Conservation (phyloP, 2,329 filamentous ascomycete genomes). For the Capronia americana region DNA sequence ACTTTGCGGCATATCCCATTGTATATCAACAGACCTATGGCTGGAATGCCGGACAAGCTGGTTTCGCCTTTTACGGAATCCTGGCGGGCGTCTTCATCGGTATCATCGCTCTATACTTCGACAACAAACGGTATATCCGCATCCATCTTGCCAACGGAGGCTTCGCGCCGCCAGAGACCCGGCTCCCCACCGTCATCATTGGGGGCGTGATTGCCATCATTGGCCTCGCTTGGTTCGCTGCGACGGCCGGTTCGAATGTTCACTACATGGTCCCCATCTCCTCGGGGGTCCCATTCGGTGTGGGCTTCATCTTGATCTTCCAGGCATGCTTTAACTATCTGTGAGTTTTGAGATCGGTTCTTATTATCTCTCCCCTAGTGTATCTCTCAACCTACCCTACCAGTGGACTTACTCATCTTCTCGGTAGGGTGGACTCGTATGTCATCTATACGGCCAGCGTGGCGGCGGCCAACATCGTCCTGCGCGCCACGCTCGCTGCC, state of each 20-base stretch:
- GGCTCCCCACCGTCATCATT: neutral
- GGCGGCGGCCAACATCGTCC: conserved; percentile 52
- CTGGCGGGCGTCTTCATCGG: neutral
- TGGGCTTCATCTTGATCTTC: conserved; percentile 2
- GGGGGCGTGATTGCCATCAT: conserved; percentile 2
- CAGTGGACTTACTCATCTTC: neutral
- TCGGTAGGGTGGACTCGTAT: neutral
- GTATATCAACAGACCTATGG: neutral
- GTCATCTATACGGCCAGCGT: neutral
- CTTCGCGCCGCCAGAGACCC: neutral
- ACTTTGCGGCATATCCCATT: neutral
- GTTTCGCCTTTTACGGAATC: neutral
- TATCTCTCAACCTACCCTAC: neutral
- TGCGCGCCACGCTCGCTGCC: conserved; percentile 55
- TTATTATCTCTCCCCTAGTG: conserved; percentile 29
- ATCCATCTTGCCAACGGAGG: conserved; percentile 1
- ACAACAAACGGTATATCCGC: conserved; percentile 1
- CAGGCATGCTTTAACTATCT: conserved; percentile 1
- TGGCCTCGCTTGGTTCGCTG: conserved; percentile 1
- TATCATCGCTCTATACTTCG: neutral
- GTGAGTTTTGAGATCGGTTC: neutral
- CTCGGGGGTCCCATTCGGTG: neutral
- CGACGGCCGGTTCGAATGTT: neutral
- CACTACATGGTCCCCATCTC: neutral
- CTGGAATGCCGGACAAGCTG: neutral